Base-by-base conservation (phyloP, 192 early-diverging fungal species). In the Pilaira anomala region DNA sequence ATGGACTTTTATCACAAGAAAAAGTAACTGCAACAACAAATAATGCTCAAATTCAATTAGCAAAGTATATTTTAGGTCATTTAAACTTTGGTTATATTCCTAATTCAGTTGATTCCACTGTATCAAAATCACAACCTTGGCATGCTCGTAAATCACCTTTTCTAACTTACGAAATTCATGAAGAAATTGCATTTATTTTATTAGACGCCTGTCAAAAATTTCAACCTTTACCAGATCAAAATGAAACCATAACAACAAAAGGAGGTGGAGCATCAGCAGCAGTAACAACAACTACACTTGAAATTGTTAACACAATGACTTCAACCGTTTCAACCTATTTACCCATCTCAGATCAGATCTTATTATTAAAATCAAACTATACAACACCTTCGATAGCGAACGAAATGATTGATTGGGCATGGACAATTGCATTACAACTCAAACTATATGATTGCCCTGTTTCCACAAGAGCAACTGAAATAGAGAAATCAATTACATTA, bases 161-260 rank as follows among this genome's bases (percentile, higher is more conserved):
- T 55, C 44, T 75, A 24, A 12, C 59, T n/a, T 62, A 60, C 28
- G 53, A 52, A 1, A 66, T 69, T 18, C 67, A 70, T 24, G 48
- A 65, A 54, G 68, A 70, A 42, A 48, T 75, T n/a, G 73, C 73
- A 5, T 70, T 75, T 13, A 60, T 75, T 30, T 33, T 75, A 7
- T 45, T 70, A 11, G 68, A 66, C 4, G 48, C 63, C 13, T 69
- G 67, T 28, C 64, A 66, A n/a, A 65, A 63, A 22, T 66, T 61
- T n/a, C 73, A 69, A 14, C 53, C 66, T 12, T 52, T 62, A 16
- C 16, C 64, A 25, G 39, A 65, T 2, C 53, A 58, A 26, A n/a
- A n/a, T n/a, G n/a, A n/a, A n/a, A 40, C 40, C 1, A 51, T 41
- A 29, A 63, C 39, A 59, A 14, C 54, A 2, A 22, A 12, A 28